Evolutionary conservation across 176 grass and related monocot species (phyloP), one percentile per base, ranked within the genome.

Genomic region (Avena atlantica): DNA sequence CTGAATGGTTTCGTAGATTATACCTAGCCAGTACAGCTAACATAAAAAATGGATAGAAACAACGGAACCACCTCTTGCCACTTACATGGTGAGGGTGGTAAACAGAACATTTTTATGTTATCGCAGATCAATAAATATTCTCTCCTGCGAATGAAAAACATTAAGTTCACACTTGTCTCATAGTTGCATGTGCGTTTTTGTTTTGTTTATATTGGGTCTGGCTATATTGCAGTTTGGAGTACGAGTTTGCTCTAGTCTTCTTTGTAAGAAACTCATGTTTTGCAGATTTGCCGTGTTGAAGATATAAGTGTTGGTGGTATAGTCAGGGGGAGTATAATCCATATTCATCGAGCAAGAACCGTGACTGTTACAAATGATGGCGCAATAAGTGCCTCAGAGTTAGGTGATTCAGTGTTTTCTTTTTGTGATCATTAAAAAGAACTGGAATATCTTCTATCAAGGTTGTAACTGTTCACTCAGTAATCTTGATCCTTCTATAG

Each of bases 321-420:
- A 83, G 78, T 98, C 69, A 94, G 75, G 81, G 97, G 97, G 79
- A 98, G 92, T 88, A 92, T 98, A 83, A 91, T 98, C 80, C 93
- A 98, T 79, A 98, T 98, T 83, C 97, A 98, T 82, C 92, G 97
- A 85, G 97, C 97, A 84, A 98, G 93, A 90, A 98, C 97, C 63
- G 92, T 98, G 37, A 93, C 87, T 9, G 79, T 98, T 87, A 72
- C 83, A 74, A 85, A 83, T 53, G 47, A 92, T 83, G 97, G 97
- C 80, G 92, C 84, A 49, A 93, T 98, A 83, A 98, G 87, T 91
- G 94, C 97, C 80, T 94, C 97, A 93, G 97, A 94, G 90, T 96
- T 96, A 94, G 97, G 97, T 98, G 89, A 98, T 96, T 88, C 66
- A 51, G n/a, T 90, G 40, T 92, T 93, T 84, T 81, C 13, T 6